These are phyloP conservation scores for Beauveria brongniartii DNA, from an alignment of 2,329 filamentous ascomycete species.

Conservation along the genomic window DNA sequence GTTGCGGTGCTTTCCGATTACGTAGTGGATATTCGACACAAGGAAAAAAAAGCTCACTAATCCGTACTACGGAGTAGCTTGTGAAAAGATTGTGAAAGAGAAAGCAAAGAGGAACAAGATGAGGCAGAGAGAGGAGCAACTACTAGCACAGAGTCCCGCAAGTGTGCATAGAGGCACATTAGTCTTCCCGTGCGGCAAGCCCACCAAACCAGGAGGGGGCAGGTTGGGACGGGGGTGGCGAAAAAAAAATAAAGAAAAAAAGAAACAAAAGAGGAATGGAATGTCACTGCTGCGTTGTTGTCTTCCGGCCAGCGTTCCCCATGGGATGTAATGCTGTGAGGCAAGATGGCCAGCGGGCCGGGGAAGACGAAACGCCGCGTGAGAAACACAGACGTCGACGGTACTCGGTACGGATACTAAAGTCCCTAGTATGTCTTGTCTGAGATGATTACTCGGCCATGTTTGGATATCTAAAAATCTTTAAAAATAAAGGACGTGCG, in stretches of 20 bases:
- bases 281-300: not conserved
- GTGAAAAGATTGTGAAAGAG: not conserved
- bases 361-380: not conserved
- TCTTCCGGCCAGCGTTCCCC: too few relatives aligned
- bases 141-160: not conserved
- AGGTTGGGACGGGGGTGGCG: not conserved
- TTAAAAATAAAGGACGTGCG: too few relatives aligned
- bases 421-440: too few relatives aligned
- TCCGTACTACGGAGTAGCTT: too few relatives aligned
- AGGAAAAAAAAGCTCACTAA: not conserved
- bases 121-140: not conserved
- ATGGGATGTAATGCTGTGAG: not conserved
- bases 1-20: too few relatives aligned
- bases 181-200: conserved; percentile 10
- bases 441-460: too few relatives aligned
- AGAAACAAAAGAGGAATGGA: not conserved
- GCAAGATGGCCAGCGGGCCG: not conserved
- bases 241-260: not conserved
- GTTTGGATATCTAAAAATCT: too few relatives aligned
- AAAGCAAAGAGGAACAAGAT: not conserved
- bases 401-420: too few relatives aligned
- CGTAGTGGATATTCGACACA: not conserved
- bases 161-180: conserved; percentile 8
- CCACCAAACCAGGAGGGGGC: not conserved
- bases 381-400: too few relatives aligned